A percentile compares a stretch with the other conserved stretches of the same genome.
Conservation (phyloP, 768 basidiomycete species). For the Candolleomyces aberdarensis region DNA sequence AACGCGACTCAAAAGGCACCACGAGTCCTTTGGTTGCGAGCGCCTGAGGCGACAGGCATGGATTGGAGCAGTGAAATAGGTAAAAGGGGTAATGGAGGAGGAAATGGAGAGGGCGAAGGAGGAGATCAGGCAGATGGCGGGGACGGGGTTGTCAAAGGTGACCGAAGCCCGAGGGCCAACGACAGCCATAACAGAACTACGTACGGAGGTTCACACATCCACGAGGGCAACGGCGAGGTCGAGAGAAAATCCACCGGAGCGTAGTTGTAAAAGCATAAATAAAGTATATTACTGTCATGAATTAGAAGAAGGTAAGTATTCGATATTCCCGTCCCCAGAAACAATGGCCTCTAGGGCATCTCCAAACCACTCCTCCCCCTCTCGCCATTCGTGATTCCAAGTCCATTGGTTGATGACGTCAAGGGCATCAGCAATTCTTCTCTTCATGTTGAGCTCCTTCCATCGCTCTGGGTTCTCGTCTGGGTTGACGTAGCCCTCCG, state of each 20-base stretch:
- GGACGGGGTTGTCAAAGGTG: no score
- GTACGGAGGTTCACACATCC: neutral
- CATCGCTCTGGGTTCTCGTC: constrained; percentile 24
- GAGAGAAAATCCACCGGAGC: no score
- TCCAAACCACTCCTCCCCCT: constrained; percentile 31
- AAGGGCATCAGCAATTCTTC: constrained; percentile 17
- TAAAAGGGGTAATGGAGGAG: no score
- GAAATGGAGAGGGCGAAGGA: no score
- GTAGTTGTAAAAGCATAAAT: neutral
- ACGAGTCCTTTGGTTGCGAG: no score
- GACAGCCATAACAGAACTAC: no score
- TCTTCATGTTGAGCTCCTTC: constrained; percentile 16
- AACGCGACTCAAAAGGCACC: no score
- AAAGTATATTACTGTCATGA: neutral
- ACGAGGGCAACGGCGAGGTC: neutral
- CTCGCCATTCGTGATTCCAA: constrained; percentile 17
- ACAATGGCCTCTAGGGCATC: constrained; percentile 26
- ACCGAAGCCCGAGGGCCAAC: no score
- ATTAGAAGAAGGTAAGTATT: constrained; percentile 6
- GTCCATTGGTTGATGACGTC: constrained; percentile 12
- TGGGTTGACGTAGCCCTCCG: constrained; percentile 25
- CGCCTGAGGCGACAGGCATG: no score
- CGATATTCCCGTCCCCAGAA: constrained; percentile 13
- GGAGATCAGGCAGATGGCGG: no score
- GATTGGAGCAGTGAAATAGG: no score